phyloP scores from a whole-genome alignment of 768 basidiomycete genomes.

The Xerocomellus intermedius region DNA sequence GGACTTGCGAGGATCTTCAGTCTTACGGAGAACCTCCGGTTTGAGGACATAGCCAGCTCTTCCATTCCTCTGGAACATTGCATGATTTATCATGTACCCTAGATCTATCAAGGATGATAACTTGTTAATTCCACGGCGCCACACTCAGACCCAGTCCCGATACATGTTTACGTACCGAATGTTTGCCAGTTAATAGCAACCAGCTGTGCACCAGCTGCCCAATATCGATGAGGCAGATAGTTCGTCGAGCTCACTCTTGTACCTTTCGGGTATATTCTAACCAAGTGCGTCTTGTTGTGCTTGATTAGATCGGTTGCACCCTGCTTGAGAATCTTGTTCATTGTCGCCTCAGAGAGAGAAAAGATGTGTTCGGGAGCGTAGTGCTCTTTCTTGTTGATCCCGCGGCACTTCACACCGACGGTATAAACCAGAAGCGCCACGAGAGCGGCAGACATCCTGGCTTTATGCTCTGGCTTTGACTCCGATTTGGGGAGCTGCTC shows the following conservation, averaged over 20 bases:
- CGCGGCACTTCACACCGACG: constrained; percentile 91
- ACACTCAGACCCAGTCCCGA: background rate
- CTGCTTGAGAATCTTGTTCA: constrained; percentile 71
- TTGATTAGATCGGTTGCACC: constrained; percentile 73
- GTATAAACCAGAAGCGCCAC: constrained; percentile 86
- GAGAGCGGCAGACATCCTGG: constrained; percentile 73
- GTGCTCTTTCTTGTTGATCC: constrained; percentile 79
- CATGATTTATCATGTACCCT: constrained; percentile 89
- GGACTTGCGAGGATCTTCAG: constrained; percentile 47
- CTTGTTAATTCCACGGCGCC: background rate
- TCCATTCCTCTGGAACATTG: constrained; percentile 94
- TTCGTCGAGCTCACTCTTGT: constrained; percentile 80
- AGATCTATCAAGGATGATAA: constrained; percentile 54
- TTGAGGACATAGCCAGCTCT: constrained; percentile 88
- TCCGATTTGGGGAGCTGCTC: constrained; percentile 19
- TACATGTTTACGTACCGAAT: constrained; percentile 57
- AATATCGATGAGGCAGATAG: constrained; percentile 85
- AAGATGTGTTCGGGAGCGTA: constrained; percentile 91
- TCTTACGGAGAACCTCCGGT: constrained; percentile 69
- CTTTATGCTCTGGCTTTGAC: constrained; percentile 35
- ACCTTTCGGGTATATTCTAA: constrained; percentile 86
- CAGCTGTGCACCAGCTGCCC: constrained; percentile 85
- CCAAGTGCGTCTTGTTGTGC: constrained; percentile 81
- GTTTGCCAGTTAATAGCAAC: constrained; percentile 99
- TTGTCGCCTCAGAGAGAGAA: constrained; percentile 83